A percentile compares a stretch with the other conserved stretches of the same genome.
Evolutionary conservation across 2,329 filamentous ascomycete genomes (phyloP).

Genomic region (Fusarium torreyae): DNA sequence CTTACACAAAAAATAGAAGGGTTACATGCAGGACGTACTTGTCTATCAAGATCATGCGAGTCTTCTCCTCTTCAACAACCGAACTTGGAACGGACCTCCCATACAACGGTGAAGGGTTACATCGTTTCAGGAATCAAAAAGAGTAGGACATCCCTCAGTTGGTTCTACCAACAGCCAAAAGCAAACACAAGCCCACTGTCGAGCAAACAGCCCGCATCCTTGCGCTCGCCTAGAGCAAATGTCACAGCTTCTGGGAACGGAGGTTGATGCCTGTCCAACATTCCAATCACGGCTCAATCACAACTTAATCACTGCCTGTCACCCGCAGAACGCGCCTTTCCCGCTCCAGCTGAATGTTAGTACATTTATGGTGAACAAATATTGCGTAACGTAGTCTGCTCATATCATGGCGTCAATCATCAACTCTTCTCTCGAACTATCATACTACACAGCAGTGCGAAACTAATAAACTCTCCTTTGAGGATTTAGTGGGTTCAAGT

Average conservation of each 20-base stretch:
- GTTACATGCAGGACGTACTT: background rate
- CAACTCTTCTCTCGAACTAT: background rate
- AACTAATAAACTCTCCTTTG: too few species aligned
- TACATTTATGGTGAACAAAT: background rate
- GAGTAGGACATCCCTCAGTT: conserved; percentile 9
- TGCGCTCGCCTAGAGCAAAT: conserved; percentile 8
- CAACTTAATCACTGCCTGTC: conserved; percentile 22
- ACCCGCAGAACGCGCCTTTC: conserved; percentile 15
- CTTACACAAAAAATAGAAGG: background rate
- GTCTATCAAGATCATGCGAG: background rate
- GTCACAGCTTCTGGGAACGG: background rate
- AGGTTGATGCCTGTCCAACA: conserved; percentile 13
- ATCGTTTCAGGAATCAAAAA: conserved; percentile 20
- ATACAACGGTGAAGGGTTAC: conserved; percentile 13
- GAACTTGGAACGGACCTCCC: background rate
- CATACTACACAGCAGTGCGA: too few species aligned
- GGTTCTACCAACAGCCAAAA: conserved; percentile 10
- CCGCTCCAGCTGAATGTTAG: conserved; percentile 5
- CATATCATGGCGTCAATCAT: background rate
- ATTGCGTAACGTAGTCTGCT: conserved; percentile 4
- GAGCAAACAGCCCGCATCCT: conserved; percentile 13
- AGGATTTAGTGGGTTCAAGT: too few species aligned
- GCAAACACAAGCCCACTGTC: conserved; percentile 13
- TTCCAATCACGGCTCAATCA: conserved; percentile 29
- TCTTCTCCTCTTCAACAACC: background rate